Conservation (phyloP, 2,329 filamentous ascomycete species). For the Neofusicoccum laricinum region DNA sequence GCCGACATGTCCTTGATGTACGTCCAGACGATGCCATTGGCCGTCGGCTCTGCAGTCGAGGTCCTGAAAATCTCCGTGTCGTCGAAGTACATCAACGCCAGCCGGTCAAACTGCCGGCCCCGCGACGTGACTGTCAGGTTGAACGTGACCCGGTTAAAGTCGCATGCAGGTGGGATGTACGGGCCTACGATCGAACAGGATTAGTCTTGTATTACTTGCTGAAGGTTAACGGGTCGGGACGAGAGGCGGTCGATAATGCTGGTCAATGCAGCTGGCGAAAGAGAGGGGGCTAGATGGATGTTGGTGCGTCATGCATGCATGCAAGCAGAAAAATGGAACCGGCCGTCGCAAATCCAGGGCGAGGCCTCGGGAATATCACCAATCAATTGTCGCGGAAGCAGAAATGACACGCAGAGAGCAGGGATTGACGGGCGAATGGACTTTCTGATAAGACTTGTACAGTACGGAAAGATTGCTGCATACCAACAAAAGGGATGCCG, state of each 20-base stretch:
- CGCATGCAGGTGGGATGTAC: constrained; percentile 65
- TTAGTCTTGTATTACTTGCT: constrained; percentile 8
- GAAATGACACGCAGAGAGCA: constrained; percentile 8
- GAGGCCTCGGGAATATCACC: background rate
- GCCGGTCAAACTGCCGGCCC: constrained; percentile 73
- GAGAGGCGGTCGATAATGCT: constrained; percentile 4
- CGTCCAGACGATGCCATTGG: constrained; percentile 68
- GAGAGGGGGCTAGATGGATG: background rate
- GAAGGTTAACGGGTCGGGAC: constrained; percentile 14
- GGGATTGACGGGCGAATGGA: constrained; percentile 8
- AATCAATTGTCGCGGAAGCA: constrained; percentile 1
- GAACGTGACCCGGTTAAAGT: constrained; percentile 71
- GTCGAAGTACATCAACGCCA: constrained; percentile 72
- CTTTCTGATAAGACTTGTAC: background rate
- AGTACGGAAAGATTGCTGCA: background rate
- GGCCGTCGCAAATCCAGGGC: background rate
- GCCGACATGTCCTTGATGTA: constrained; percentile 77
- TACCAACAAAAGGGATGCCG: constrained; percentile 68
- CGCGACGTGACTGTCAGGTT: constrained; percentile 71
- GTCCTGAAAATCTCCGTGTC: constrained; percentile 81
- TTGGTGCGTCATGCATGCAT: background rate
- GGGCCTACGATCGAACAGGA: constrained; percentile 42
- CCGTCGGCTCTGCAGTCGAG: constrained; percentile 75
- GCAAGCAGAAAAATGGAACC: background rate
- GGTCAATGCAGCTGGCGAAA: constrained; percentile 2